These are phyloP conservation scores for Penicillium psychrosexuale DNA, from an alignment of 2,329 filamentous ascomycete genomes.

Conservation along the genomic window DNA sequence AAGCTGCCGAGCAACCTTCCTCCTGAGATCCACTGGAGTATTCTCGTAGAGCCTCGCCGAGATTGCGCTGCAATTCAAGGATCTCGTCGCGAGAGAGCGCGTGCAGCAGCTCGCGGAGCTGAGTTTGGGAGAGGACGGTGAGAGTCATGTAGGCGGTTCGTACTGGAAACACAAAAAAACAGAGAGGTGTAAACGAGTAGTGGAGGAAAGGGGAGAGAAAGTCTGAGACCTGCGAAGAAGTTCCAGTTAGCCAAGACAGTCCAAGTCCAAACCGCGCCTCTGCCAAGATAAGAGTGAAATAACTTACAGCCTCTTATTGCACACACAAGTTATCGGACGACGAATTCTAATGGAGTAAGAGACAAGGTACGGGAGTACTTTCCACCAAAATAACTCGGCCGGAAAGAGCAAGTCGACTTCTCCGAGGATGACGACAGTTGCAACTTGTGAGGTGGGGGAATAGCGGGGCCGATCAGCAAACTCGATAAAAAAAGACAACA, in stretches of 20 bases:
- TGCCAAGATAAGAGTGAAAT: conserved; percentile 8
- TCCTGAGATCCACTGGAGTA: conserved; percentile 63
- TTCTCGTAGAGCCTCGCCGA: conserved; percentile 60
- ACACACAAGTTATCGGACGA: neutral
- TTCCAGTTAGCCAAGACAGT: conserved; percentile 7
- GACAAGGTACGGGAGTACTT: neutral
- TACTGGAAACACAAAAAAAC: neutral
- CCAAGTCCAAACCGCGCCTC: neutral
- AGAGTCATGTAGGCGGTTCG: conserved; percentile 50
- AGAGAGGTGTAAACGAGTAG: neutral
- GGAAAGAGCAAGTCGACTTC: neutral
- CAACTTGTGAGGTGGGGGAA: conserved; percentile 2
- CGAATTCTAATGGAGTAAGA: neutral
- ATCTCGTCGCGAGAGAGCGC: conserved; percentile 58
- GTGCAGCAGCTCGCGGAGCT: conserved; percentile 56
- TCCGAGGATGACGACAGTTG: conserved; percentile 5
- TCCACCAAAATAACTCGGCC: neutral
- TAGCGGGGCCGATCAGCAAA: conserved; percentile 1
- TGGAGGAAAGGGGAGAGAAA: neutral
- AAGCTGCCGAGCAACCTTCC: conserved; percentile 56
- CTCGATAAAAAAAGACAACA: neutral
- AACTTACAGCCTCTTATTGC: neutral
- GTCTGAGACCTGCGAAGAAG: conserved; percentile 1
- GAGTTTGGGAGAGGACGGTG: conserved; percentile 56
- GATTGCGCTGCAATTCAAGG: conserved; percentile 54